phyloP scores from a whole-genome alignment of 768 basidiomycete species.

The Tremella fuciformis region DNA sequence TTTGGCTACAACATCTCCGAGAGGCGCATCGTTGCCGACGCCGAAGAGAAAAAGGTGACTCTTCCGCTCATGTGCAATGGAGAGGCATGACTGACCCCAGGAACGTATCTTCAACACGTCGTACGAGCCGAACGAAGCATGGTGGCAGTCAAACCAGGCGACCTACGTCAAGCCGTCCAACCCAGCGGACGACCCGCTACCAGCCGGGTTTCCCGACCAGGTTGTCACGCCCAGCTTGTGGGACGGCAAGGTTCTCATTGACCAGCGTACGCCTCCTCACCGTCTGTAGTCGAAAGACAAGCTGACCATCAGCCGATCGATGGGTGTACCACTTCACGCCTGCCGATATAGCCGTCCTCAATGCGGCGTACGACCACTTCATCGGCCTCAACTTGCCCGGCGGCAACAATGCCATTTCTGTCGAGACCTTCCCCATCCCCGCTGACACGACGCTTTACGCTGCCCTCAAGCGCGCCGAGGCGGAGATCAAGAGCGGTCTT shows the following conservation, averaged over 20 bases:
- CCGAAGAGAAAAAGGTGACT: no score
- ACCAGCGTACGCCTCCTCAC: conserved; percentile 15
- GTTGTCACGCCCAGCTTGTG: conserved; percentile 18
- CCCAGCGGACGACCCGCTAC: conserved; percentile 15
- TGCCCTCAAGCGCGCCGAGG: conserved; percentile 8
- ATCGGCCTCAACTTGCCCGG: conserved; percentile 12
- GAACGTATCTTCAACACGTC: conserved; percentile 5
- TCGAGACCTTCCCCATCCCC: conserved; percentile 24
- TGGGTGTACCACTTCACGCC: conserved; percentile 26
- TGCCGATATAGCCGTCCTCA: conserved; percentile 18
- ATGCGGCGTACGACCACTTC: conserved; percentile 27
- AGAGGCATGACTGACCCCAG: no score
- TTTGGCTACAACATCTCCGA: no score
- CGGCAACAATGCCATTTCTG: conserved; percentile 17
- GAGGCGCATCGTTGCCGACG: no score
- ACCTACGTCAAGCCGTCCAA: conserved; percentile 18
- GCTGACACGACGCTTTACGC: conserved; percentile 9
- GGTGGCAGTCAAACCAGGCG: conserved; percentile 26
- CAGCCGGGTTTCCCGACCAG: conserved; percentile 22
- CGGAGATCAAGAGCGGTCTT: conserved; percentile 29
- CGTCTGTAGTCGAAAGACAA: no score
- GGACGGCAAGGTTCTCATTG: conserved; percentile 28
- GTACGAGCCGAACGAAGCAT: conserved; percentile 23
- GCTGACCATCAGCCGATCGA: conserved; percentile 16
- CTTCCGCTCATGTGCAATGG: no score